Percentiles rank a stretch among this genome's conserved stretches.
Conservation (phyloP, 805 yeast species). For the Ogataea pini region DNA sequence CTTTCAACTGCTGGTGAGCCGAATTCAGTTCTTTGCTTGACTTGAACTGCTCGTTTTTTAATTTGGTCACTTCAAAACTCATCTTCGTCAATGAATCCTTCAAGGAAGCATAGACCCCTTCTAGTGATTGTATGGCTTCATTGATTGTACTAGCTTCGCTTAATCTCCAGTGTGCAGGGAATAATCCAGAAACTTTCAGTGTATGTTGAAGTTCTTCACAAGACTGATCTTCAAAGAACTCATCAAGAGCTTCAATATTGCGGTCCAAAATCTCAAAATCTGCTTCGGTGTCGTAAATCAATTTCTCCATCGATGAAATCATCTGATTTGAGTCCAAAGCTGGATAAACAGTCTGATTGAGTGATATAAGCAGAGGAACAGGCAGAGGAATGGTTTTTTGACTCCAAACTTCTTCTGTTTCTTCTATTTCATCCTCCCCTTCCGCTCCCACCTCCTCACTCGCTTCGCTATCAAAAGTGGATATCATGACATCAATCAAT, state of each 20-base stretch:
- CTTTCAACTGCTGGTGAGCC: conserved; percentile 12
- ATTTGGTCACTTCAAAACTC: background rate
- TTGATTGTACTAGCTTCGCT: conserved; percentile 28
- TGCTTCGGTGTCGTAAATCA: conserved; percentile 33
- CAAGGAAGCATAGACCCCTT: background rate
- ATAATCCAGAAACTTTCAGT: conserved; percentile 21
- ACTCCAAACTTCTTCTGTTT: conserved; percentile 19
- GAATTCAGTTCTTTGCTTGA: conserved; percentile 14
- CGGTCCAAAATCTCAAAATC: conserved; percentile 28
- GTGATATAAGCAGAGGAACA: conserved; percentile 27
- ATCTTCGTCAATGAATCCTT: background rate
- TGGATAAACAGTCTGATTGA: conserved; percentile 28
- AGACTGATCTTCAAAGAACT: conserved; percentile 29
- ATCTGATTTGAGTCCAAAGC: conserved; percentile 17
- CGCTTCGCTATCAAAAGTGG: background rate
- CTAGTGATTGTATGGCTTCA: conserved; percentile 10
- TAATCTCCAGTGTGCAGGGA: conserved; percentile 34
- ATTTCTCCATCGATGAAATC: conserved; percentile 28
- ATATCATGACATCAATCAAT: too few species aligned
- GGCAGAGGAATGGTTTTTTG: conserved; percentile 21
- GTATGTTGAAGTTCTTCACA: conserved; percentile 24
- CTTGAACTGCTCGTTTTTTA: conserved; percentile 9
- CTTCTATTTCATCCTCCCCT: background rate
- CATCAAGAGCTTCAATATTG: conserved; percentile 24
- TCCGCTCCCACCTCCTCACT: background rate